A percentile compares a stretch with the other conserved stretches of the same genome.
phyloP scores from a whole-genome alignment of 2,329 filamentous ascomycete species.

The Helminthosporium solani region DNA sequence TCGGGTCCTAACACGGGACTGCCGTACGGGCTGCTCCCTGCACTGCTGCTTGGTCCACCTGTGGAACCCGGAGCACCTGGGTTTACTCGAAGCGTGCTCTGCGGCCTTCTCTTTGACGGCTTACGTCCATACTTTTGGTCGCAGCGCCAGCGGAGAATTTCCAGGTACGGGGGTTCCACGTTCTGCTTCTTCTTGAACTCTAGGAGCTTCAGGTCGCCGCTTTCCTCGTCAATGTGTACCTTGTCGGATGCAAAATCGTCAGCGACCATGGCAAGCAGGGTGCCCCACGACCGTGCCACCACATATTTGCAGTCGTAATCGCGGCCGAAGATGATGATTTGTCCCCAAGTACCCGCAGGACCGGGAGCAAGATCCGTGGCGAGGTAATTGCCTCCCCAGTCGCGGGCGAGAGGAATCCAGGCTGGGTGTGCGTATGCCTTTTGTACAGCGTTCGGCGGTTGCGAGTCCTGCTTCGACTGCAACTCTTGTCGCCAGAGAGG shows the following conservation, averaged over 20 bases:
- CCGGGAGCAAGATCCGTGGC: constrained; percentile 91
- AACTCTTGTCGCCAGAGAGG: constrained; percentile 83
- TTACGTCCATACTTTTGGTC: constrained; percentile 87
- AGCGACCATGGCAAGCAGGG: constrained; percentile 81
- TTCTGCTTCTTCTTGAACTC: constrained; percentile 81
- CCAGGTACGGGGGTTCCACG: constrained; percentile 90
- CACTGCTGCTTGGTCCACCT: constrained; percentile 44
- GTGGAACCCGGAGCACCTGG: constrained; percentile 49
- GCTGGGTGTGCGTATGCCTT: constrained; percentile 90
- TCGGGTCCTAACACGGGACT: constrained; percentile 60
- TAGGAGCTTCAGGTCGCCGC: constrained; percentile 82
- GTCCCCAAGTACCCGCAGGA: constrained; percentile 87
- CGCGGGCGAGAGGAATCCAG: constrained; percentile 94
- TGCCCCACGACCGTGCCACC: constrained; percentile 85
- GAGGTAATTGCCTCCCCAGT: constrained; percentile 98
- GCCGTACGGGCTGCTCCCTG: constrained; percentile 61
- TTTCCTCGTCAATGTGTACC: constrained; percentile 90
- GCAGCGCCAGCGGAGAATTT: constrained; percentile 90
- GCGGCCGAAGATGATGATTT: constrained; percentile 93
- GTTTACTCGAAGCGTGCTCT: constrained; percentile 54
- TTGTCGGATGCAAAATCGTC: constrained; percentile 92
- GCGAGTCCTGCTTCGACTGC: constrained; percentile 78
- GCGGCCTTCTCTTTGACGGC: constrained; percentile 51
- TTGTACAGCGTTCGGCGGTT: constrained; percentile 82
- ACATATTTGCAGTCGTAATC: constrained; percentile 99